Base-by-base conservation (phyloP, 192 early-diverging fungal genomes). In the Bifiguratus adelaidae region DNA sequence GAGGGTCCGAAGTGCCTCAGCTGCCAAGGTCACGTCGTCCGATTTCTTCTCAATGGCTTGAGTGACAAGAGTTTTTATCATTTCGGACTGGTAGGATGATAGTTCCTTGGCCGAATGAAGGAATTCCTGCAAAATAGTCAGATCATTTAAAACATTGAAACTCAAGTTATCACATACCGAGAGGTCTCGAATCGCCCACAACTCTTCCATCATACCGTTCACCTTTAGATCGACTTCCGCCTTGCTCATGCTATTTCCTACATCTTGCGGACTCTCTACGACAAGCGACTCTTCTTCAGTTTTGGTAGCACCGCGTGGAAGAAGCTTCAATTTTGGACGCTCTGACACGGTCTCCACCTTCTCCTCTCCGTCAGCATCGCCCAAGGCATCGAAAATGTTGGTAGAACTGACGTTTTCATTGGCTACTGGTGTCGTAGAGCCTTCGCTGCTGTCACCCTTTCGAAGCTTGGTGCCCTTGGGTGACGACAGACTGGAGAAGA, bases 151-250 rank as follows among this genome's bases (percentile, higher is more conserved):
- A 28, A 22, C 5, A 2, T 24, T 4, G 1, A 43, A 43, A 43
- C 9, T 11, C 23, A 1, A 21, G 3, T 38, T 19, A 1, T 11
- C 18, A 15, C 40, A 53, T 60, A 60, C 57, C 32, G 50, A 56
- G n/a, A 44, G 43, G 37, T 62, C 60, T 19, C 54, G 53, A 19
- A 62, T 34, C 47, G 20, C 40, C 26, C 41, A 52, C 27, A 50
- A 62, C 56, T 62, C 60, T 19, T 62, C 60, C 28, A 56, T 29
- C 30, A 47, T 55, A 46, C 52, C 48, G 38, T 62, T 62, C 7
- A 27, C 29, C 34, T 50, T 55, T 29, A 45, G 48, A 4, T 47
- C 50, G 43, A 55, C 28, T 27, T 47, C 20, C 15, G 55, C 49
- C 24, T 62, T 36, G 8, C 26, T 52, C 19, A 58, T 22, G 48